phyloP scores from a whole-genome alignment of 1,284 basidiomycete genomes.

The Tilletia horrida region DNA sequence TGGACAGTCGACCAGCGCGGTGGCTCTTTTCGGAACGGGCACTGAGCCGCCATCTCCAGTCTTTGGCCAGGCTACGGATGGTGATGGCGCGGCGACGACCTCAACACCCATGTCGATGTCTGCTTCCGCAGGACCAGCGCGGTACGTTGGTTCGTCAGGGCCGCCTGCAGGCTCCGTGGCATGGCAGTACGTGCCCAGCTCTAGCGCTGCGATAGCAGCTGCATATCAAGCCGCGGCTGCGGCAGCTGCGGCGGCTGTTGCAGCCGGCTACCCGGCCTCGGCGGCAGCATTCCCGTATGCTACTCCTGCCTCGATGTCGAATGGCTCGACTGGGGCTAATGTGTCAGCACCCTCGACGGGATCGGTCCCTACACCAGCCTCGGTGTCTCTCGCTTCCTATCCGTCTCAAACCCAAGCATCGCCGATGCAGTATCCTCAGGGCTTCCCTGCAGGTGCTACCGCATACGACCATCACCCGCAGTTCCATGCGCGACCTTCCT shows the following conservation, averaged over 20 bases:
- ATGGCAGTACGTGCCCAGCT: conserved; percentile 17
- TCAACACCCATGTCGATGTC: conserved; percentile 14
- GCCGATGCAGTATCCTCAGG: conserved; percentile 12
- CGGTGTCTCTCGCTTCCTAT: not conserved
- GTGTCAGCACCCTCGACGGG: no score
- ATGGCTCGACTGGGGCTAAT: not conserved
- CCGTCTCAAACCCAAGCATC: not conserved
- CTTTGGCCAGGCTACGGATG: not conserved
- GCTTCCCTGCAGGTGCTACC: not conserved
- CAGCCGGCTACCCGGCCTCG: conserved; percentile 23
- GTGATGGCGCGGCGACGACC: not conserved
- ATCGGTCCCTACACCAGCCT: not conserved
- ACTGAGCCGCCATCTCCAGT: not conserved
- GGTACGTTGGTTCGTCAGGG: not conserved
- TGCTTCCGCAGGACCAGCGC: conserved; percentile 3
- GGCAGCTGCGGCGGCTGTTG: conserved; percentile 24
- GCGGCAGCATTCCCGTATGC: conserved; percentile 23
- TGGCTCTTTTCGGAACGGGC: not conserved
- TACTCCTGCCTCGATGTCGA: not conserved
- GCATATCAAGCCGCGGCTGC: conserved; percentile 28
- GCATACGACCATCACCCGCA: not conserved
- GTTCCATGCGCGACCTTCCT: conserved; percentile 7
- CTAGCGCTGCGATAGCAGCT: conserved; percentile 23
- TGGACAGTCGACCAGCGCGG: not conserved
- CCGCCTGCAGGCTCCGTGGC: conserved; percentile 27